Conservation (phyloP, 176 grass and related monocot species). For the Rhynchospora breviuscula region DNA sequence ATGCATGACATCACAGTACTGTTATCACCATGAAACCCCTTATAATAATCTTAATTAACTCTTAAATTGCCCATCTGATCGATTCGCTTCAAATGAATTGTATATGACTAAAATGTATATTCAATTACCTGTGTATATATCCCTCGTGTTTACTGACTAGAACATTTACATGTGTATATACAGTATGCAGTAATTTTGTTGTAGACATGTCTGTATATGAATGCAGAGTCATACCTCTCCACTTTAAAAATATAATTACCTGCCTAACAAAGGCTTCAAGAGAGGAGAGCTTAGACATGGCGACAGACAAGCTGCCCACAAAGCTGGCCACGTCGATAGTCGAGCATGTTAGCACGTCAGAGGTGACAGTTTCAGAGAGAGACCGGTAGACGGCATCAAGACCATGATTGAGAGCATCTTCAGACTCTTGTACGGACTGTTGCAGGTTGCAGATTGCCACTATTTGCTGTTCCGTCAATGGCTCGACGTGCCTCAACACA, state of each 20-base stretch:
- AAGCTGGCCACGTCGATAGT: slow-evolving; percentile 16
- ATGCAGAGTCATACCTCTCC: not conserved
- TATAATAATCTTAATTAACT: not conserved
- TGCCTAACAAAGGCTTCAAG: slow-evolving; percentile 52
- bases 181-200: not conserved
- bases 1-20: slow-evolving; percentile 7
- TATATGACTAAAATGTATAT: not conserved
- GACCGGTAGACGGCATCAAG: slow-evolving; percentile 32
- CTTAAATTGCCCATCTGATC: not conserved
- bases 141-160: not conserved
- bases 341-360: slow-evolving; percentile 29
- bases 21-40: slow-evolving; percentile 5
- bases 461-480: slow-evolving; percentile 48
- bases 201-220: not conserved
- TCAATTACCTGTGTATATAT: not conserved
- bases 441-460: slow-evolving; percentile 55
- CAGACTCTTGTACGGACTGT: slow-evolving; percentile 47
- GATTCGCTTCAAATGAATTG: not conserved
- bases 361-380: slow-evolving; percentile 45
- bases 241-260: slow-evolving; percentile 26
- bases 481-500: slow-evolving; percentile 41
- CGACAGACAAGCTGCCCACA: slow-evolving; percentile 46
- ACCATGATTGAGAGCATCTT: slow-evolving; percentile 42
- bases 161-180: not conserved
- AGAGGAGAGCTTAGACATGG: slow-evolving; percentile 47